phyloP scores from a whole-genome alignment of 345 rosid species.

The Hibiscus syriacus region DNA sequence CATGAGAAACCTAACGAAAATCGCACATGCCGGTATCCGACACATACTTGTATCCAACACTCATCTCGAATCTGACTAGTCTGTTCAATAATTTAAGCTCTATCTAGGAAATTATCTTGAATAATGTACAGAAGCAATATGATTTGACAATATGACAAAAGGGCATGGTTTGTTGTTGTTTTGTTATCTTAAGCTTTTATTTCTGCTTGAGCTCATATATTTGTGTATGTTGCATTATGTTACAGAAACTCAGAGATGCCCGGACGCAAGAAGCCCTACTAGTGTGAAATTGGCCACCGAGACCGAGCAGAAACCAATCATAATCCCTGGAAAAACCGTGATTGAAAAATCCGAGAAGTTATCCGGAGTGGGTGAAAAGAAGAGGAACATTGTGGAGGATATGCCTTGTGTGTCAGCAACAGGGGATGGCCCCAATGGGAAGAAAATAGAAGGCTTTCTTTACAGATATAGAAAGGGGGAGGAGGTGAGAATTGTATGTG shows the following conservation, averaged over 20 bases:
- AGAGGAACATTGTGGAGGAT: conserved; percentile 43
- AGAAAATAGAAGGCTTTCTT: conserved; percentile 73
- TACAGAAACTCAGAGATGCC: conserved; percentile 38
- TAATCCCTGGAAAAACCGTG: not conserved
- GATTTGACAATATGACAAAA: no score
- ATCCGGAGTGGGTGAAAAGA: not conserved
- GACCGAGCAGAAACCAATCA: conserved; percentile 16
- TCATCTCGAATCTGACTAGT: no score
- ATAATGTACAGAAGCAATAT: no score
- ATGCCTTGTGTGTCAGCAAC: conserved; percentile 84
- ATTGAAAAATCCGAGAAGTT: conserved; percentile 9
- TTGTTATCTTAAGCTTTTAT: no score
- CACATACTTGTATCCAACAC: no score
- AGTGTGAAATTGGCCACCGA: conserved; percentile 27
- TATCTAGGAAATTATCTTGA: no score
- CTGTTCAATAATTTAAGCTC: no score
- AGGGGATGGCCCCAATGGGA: conserved; percentile 74
- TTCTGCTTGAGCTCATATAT: no score
- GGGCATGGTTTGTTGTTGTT: no score
- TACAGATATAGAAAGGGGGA: conserved; percentile 68
- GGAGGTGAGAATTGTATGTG: conserved; percentile 75
- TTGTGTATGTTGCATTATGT: conserved; percentile 4
- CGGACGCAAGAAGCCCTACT: conserved; percentile 42
- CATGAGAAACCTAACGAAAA: not conserved
- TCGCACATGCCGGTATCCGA: no score